Evolutionary conservation across 1,284 basidiomycete species (phyloP).

Genomic region (Naganishia cerealis): DNA sequence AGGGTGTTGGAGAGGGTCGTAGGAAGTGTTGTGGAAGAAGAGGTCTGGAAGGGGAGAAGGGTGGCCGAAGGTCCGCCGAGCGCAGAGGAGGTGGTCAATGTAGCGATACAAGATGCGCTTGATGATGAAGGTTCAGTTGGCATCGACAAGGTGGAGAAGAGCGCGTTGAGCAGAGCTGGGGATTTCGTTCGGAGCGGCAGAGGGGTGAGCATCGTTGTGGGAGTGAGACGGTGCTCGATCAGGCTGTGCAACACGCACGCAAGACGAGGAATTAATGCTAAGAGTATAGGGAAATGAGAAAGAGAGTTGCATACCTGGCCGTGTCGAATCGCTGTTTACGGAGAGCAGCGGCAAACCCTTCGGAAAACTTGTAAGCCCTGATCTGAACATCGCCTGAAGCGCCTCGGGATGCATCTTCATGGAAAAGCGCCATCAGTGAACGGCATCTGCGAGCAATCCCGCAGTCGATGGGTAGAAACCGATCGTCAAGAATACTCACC

Average conservation of each 20-base stretch:
- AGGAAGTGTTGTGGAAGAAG: constrained; percentile 57
- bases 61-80: constrained; percentile 43
- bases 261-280: not conserved
- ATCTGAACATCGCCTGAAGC: constrained; percentile 83
- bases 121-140: constrained; percentile 37
- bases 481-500: constrained; percentile 59
- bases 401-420: constrained; percentile 59
- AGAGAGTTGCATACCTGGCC: constrained; percentile 62
- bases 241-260: constrained; percentile 60
- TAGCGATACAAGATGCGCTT: constrained; percentile 37
- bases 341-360: constrained; percentile 80
- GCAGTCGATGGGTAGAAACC: not conserved
- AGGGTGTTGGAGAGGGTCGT: constrained; percentile 71
- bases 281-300: not conserved
- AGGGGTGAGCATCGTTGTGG: constrained; percentile 84
- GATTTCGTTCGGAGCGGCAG: constrained; percentile 85
- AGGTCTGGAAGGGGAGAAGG: constrained; percentile 53
- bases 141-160: constrained; percentile 70
- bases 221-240: constrained; percentile 80
- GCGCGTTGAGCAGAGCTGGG: constrained; percentile 80
- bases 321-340: constrained; percentile 84
- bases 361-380: constrained; percentile 84
- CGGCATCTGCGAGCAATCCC: not conserved
- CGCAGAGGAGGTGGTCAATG: constrained; percentile 41
- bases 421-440: not conserved